These are phyloP conservation scores for Fusarium palustre DNA, from an alignment of 2,329 filamentous ascomycete species.

Conservation along the genomic window DNA sequence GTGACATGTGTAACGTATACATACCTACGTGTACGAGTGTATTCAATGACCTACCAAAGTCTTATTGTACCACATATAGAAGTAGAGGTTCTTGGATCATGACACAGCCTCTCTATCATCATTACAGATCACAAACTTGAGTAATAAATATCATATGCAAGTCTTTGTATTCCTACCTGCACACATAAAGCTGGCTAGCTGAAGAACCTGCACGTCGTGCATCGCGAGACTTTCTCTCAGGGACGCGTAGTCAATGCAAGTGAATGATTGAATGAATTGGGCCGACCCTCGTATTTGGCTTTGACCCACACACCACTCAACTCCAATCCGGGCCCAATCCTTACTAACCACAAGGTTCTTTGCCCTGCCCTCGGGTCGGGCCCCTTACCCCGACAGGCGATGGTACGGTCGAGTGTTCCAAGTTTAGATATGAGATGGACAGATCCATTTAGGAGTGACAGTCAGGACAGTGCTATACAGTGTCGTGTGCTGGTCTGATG, in stretches of 20 bases:
- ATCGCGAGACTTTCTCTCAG: conserved; percentile 6
- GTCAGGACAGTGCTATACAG: conserved; percentile 28
- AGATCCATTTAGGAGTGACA: conserved; percentile 33
- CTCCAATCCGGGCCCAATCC: conserved; percentile 33
- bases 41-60: background rate
- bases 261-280: conserved; percentile 7
- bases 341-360: conserved; percentile 41
- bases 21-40: background rate
- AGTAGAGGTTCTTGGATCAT: background rate
- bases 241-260: conserved; percentile 32
- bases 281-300: conserved; percentile 37
- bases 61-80: background rate
- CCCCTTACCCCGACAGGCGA: conserved; percentile 41
- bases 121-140: conserved; percentile 8
- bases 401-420: conserved; percentile 40
- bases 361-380: conserved; percentile 28
- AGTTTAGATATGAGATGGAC: conserved; percentile 37
- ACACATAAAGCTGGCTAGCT: conserved; percentile 2
- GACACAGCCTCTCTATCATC: conserved; percentile 15
- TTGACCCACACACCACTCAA: conserved; percentile 31
- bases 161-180: background rate
- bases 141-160: background rate
- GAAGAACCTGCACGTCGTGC: conserved; percentile 10
- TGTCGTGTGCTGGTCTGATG: background rate
- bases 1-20: conserved; percentile 7